These are phyloP conservation scores for Raphanus raphanistrum DNA, from an alignment of 345 rosid species.

Conservation along the genomic window DNA sequence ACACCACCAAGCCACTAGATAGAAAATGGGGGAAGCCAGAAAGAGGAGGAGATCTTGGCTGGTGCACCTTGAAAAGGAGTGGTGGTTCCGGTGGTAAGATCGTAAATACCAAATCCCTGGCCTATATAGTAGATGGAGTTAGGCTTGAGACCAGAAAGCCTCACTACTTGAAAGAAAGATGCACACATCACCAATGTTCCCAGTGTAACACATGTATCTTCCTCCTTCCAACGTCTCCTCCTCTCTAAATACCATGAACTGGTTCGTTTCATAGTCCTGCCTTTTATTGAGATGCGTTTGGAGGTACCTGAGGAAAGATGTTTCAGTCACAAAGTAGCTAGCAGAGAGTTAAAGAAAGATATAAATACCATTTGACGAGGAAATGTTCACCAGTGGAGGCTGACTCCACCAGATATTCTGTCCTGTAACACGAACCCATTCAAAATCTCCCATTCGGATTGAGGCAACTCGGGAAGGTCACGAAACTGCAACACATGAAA, in stretches of 20 bases:
- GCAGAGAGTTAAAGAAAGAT: not conserved
- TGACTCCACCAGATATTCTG: not conserved
- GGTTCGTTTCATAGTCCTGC: not conserved
- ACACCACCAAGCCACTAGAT: not conserved
- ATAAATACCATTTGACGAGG: not conserved
- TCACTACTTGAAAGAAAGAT: not conserved
- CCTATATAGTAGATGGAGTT: not conserved
- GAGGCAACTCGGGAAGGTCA: not conserved
- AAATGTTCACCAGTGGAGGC: not conserved
- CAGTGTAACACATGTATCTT: not conserved
- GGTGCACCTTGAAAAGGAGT: not conserved
- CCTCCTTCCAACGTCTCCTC: not conserved
- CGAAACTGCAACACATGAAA: not conserved
- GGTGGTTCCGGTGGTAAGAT: not conserved
- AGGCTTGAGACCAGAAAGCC: slow-evolving; percentile 1
- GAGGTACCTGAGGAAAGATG: not conserved
- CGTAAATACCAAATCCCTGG: not conserved
- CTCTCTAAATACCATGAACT: not conserved
- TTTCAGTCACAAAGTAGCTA: not conserved
- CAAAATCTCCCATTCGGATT: slow-evolving; percentile 1
- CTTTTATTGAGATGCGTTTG: not conserved
- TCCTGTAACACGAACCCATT: not conserved
- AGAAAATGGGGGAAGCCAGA: slow-evolving; percentile 1
- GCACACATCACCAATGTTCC: not conserved
- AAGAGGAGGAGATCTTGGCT: not conserved